Evolutionary conservation across 768 basidiomycete species (phyloP).

Genomic region (Boletus bicolor): DNA sequence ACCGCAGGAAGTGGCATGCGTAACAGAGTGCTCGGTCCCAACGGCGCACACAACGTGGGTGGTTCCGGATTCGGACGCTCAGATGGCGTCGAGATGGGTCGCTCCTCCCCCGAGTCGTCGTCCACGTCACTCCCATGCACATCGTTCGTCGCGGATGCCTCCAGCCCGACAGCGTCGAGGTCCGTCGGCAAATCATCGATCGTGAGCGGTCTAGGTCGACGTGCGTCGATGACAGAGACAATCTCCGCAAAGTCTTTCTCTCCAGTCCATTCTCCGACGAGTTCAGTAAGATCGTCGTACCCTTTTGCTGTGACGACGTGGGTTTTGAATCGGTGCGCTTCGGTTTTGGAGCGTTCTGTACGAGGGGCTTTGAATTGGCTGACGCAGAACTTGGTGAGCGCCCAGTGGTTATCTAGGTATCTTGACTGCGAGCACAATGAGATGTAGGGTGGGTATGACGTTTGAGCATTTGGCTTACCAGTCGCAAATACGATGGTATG

Average conservation of each 20-base stretch:
- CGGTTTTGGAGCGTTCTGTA: slow-evolving; percentile 51
- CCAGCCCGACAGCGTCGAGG: neutral
- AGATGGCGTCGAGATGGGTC: slow-evolving; percentile 42
- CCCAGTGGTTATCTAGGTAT: slow-evolving; percentile 77
- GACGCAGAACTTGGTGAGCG: slow-evolving; percentile 85
- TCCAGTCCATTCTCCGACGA: slow-evolving; percentile 56
- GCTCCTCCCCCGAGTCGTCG: slow-evolving; percentile 29
- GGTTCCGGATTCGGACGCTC: slow-evolving; percentile 58
- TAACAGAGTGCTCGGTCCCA: slow-evolving; percentile 37
- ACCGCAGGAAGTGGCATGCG: slow-evolving; percentile 38
- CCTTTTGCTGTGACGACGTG: slow-evolving; percentile 57
- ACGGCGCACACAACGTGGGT: slow-evolving; percentile 44
- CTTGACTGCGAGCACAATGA: slow-evolving; percentile 45
- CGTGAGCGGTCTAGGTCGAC: slow-evolving; percentile 22
- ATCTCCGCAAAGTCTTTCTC: slow-evolving; percentile 60
- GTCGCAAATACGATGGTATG: slow-evolving; percentile 67
- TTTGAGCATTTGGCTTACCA: slow-evolving; percentile 43
- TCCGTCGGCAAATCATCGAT: slow-evolving; percentile 5
- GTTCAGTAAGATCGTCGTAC: slow-evolving; percentile 50
- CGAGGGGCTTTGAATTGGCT: slow-evolving; percentile 75
- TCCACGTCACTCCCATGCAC: neutral
- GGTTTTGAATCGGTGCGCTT: slow-evolving; percentile 54
- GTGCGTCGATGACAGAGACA: slow-evolving; percentile 41
- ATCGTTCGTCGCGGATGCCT: neutral
- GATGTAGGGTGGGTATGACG: neutral